Evolutionary conservation across 495 filamentous ascomycete genomes (phyloP), one percentile per base, ranked within the genome.

Genomic region (Bombardia bombarda): DNA sequence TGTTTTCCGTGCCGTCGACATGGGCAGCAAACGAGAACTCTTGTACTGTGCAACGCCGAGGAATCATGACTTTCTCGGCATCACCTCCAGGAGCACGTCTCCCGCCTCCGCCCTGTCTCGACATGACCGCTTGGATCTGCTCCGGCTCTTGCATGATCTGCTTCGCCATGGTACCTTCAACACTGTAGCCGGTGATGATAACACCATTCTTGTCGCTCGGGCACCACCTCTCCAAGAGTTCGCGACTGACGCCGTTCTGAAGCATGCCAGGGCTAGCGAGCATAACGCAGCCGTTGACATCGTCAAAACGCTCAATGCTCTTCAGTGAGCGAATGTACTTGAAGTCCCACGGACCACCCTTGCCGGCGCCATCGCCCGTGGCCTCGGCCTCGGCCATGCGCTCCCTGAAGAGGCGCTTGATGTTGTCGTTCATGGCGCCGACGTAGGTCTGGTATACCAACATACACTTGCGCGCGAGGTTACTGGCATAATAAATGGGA

Each of bases 121-220:
- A 86, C 87, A 95, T 96, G 50, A 95, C 80, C 0, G 90, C 90
- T 31, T 84, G 86, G 42, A 98, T 97, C 52, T 83, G 78, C 28
- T 94, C 88, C 0, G 92, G 92, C 58, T 96, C 92, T 45, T 88
- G 85, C 61, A 95, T 80, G 35, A 98, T 78, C 51, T 87, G 75
- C 64, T 95, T 95, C 25, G 88, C 92, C 93, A 98, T 97, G 2
- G 92, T 98, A 9, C 93, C 92, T 64, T 98, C 92, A 19, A 98
- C 92, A 42, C 85, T 92, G 63, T 98, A 98, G 55, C 92, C 92
- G 4, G 92, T 98, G 67, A 98, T 90, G 46, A 98, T 83, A 19
- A 98, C 83, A 9, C 93, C 92, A 62, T 98, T 98, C 57, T 87
- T 84, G 37, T 90, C 83, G 66, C 84, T 90, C 0, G 92, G 92